phyloP scores from a whole-genome alignment of 2,329 filamentous ascomycete species.

The Davidsoniella virescens region DNA sequence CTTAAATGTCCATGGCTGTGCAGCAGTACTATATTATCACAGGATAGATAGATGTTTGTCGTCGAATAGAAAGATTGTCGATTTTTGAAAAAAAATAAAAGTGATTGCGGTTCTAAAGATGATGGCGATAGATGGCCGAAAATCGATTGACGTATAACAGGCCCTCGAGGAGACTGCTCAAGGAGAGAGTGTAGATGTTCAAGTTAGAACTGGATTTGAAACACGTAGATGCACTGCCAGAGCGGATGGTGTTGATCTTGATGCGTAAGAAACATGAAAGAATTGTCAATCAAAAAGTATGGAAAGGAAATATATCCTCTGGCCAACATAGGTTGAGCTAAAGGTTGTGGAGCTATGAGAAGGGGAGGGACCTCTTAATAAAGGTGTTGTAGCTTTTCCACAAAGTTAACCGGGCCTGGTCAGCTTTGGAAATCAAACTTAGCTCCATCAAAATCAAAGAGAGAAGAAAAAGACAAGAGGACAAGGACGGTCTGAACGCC shows the following conservation, averaged over 20 bases:
- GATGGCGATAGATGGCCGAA: too few relatives aligned
- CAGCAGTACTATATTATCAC: not conserved
- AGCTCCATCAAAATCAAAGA: not conserved
- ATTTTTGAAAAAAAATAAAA: too few relatives aligned
- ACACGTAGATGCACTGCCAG: not conserved
- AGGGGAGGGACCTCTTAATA: too few relatives aligned
- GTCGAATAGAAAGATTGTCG: too few relatives aligned
- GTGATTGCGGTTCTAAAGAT: too few relatives aligned
- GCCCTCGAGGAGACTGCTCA: too few relatives aligned
- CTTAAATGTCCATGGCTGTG: constrained; percentile 7
- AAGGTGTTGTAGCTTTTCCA: too few relatives aligned
- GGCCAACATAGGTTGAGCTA: too few relatives aligned
- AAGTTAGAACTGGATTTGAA: not conserved
- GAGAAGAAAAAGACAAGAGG: not conserved
- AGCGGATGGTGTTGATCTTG: too few relatives aligned
- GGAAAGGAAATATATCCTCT: not conserved
- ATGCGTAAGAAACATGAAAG: not conserved
- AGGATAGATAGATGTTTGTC: too few relatives aligned
- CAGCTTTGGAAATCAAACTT: not conserved
- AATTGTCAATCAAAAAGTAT: not conserved
- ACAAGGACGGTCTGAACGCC: not conserved
- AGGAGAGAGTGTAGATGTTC: not conserved
- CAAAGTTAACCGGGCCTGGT: not conserved
- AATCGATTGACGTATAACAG: too few relatives aligned
- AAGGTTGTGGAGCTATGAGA: too few relatives aligned